Conservation (phyloP, 176 grass and related monocot species). For the Rhynchospora breviuscula region DNA sequence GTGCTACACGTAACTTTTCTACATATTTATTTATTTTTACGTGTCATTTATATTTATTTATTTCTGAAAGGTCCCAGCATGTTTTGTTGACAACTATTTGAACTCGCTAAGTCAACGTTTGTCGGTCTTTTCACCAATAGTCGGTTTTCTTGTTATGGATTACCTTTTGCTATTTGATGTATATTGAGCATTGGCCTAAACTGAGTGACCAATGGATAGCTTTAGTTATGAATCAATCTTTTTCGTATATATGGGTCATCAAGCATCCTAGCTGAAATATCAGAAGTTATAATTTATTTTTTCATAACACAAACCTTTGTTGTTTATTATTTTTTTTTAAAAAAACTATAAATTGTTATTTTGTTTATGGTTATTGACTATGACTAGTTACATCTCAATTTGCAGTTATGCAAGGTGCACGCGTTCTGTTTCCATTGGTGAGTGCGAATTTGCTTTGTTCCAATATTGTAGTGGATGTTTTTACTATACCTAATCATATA, state of each 20-base stretch:
- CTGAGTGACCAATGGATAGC: neutral
- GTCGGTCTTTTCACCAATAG: too few species aligned
- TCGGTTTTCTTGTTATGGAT: too few species aligned
- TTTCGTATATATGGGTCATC: too few species aligned
- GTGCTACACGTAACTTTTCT: conserved; percentile 59
- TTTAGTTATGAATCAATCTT: too few species aligned
- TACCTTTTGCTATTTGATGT: too few species aligned
- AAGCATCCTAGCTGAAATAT: too few species aligned
- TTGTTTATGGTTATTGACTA: neutral
- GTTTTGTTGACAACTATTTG: too few species aligned
- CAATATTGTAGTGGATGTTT: neutral
- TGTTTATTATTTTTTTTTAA: too few species aligned
- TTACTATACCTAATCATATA: neutral
- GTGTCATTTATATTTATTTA: neutral
- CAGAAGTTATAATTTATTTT: too few species aligned
- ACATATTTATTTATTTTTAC: neutral
- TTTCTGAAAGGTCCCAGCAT: neutral
- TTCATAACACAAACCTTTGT: too few species aligned
- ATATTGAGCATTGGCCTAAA: neutral
- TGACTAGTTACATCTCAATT: neutral
- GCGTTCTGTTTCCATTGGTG: conserved; percentile 78
- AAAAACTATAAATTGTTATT: too few species aligned
- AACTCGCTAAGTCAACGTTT: too few species aligned
- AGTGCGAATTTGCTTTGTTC: neutral
- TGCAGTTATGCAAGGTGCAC: conserved; percentile 67